Evolutionary conservation across 495 filamentous ascomycete genomes (phyloP), one percentile per base, ranked within the genome.

Genomic region (Aspergillus avenaceus): DNA sequence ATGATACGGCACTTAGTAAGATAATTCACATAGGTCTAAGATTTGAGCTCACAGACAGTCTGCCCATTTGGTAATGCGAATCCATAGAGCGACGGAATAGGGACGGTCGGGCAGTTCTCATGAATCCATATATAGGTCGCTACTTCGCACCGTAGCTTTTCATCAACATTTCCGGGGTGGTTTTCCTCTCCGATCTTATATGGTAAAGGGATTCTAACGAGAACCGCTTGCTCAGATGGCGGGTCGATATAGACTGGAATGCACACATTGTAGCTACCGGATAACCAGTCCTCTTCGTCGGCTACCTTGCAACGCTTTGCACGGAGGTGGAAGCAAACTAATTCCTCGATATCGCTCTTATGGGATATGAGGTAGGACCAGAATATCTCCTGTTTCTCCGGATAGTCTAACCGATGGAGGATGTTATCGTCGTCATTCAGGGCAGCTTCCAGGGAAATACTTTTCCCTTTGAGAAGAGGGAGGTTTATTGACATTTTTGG

Each of bases 241-340:
- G 38, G 31, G 23, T 56, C 32, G 50, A 72, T 43, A 38, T 56
- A 47, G 32, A 66, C 54, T 41, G 65, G 65, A 43, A 73, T 63
- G 58, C 68, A 75, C 11, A 73, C 59, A 55, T 73, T 73, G 58
- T 66, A 75, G 52, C 67, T 71, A 2, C 69, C 70, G 47, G 47
- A 56, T 12, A 69, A 44, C 69, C 70, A 75, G n/a, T 69, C 52
- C 11, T 53, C 43, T 23, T 56, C 40, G 13, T 59, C 53, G 27
- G 50, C 51, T n/a, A 67, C 29, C 8, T 46, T 52, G 45, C 67
- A 61, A 4, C 22, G 29, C 36, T 54, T 57, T 13, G 56, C 49
- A 16, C 53, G 24, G 16, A 64, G 53, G 52, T 69, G 61, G 41
- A 50, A 55, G 23, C 55, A 59, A 1, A 63, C 65, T 5, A 59